These are phyloP conservation scores for Marchantia paleacea DNA, from an alignment of 225 moss, liverwort and hornwort genomes.

Conservation along the genomic window DNA sequence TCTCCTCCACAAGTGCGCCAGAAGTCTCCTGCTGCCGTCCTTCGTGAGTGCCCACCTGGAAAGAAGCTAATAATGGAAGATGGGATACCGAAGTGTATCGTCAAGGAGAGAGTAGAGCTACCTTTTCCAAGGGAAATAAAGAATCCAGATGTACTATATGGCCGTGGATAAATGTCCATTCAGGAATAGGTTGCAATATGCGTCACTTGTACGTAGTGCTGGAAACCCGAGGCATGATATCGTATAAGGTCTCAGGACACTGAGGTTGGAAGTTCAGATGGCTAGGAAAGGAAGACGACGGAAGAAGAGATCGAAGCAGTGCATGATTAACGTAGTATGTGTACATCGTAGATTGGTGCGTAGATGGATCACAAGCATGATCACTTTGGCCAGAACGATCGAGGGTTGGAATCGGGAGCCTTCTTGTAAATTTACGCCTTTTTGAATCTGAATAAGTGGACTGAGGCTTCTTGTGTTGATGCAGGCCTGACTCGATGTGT, in stretches of 20 bases:
- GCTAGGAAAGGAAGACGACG: not conserved
- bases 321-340: not conserved
- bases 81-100: constrained; percentile 70
- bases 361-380: too few relatives aligned
- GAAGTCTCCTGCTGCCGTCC: constrained; percentile 34
- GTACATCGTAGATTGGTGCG: not conserved
- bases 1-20: constrained; percentile 30
- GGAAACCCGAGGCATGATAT: not conserved
- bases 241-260: not conserved
- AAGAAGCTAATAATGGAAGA: constrained; percentile 75
- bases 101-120: constrained; percentile 90
- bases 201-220: not conserved
- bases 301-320: not conserved
- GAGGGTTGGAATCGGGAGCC: not conserved
- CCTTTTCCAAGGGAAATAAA: constrained; percentile 75
- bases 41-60: constrained; percentile 57
- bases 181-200: not conserved
- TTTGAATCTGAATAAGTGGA: constrained; percentile 7
- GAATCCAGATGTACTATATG: constrained; percentile 85
- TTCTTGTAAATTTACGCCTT: constrained; percentile 12
- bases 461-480: not conserved
- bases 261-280: not conserved
- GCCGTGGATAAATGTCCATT: constrained; percentile 59
- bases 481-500: not conserved
- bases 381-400: not conserved